Conservation (phyloP, 2,329 filamentous ascomycete genomes). For the Periconia sp. region DNA sequence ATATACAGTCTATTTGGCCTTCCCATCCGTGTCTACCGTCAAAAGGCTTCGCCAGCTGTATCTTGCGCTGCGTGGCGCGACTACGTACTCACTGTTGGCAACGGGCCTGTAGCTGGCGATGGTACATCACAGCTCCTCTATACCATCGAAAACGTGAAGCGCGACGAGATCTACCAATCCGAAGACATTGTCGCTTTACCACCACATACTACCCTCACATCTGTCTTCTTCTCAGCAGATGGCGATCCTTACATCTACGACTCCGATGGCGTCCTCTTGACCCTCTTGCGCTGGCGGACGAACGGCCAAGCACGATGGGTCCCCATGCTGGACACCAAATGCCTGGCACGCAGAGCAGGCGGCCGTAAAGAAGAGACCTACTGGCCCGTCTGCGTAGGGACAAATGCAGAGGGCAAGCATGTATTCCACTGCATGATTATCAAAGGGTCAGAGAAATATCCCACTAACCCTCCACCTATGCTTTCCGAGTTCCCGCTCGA, state of each 20-base stretch:
- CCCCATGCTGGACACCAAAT: constrained; percentile 87
- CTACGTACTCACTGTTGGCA: constrained; percentile 95
- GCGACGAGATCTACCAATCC: constrained; percentile 91
- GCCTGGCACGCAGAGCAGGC: constrained; percentile 78
- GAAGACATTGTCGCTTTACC: constrained; percentile 90
- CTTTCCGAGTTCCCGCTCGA: constrained; percentile 94
- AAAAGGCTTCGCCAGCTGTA: constrained; percentile 88
- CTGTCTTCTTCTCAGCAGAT: constrained; percentile 88
- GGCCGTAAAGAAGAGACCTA: constrained; percentile 90
- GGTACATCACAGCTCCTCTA: constrained; percentile 82
- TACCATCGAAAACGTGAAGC: constrained; percentile 92
- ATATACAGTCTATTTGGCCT: constrained; percentile 93
- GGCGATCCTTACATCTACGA: constrained; percentile 99
- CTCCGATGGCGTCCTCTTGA: constrained; percentile 84
- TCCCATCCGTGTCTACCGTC: constrained; percentile 85
- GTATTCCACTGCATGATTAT: constrained; percentile 99
- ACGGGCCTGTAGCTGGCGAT: constrained; percentile 81
- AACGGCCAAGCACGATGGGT: constrained; percentile 89
- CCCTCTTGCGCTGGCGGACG: constrained; percentile 88
- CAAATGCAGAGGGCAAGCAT: constrained; percentile 81
- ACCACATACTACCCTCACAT: constrained; percentile 73
- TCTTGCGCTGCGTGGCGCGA: constrained; percentile 94
- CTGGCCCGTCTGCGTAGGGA: constrained; percentile 92
- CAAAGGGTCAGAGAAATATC: constrained; percentile 88
- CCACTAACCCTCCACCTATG: constrained; percentile 80